Conservation (phyloP, 768 basidiomycete genomes). For the Leucocoprinus birnbaumii region DNA sequence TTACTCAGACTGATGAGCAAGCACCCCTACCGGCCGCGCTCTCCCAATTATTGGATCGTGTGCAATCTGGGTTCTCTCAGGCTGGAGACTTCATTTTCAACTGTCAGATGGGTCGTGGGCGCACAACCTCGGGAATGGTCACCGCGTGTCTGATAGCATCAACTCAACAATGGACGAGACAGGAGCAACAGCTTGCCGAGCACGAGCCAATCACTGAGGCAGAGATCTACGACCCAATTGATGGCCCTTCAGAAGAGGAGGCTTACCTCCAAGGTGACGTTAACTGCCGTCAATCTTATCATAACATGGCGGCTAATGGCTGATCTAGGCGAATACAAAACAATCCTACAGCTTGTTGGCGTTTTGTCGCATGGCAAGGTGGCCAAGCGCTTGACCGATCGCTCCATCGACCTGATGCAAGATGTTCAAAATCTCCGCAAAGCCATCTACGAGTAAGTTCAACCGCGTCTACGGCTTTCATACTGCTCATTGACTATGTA, state of each 20-base stretch:
- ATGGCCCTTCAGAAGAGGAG: conserved; percentile 84
- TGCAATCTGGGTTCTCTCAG: conserved; percentile 52
- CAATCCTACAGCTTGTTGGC: conserved; percentile 90
- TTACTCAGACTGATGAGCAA: conserved; percentile 86
- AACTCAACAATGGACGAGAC: conserved; percentile 48
- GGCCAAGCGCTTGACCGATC: conserved; percentile 88
- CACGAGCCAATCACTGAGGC: conserved; percentile 32
- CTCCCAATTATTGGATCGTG: conserved; percentile 71
- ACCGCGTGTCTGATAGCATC: conserved; percentile 85
- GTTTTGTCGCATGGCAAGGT: conserved; percentile 89
- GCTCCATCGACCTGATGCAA: conserved; percentile 89
- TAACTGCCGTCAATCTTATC: not conserved
- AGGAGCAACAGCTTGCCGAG: conserved; percentile 35
- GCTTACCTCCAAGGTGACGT: conserved; percentile 78
- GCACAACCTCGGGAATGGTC: conserved; percentile 97
- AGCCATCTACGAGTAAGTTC: conserved; percentile 87
- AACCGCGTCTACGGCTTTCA: not conserved
- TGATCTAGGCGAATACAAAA: conserved; percentile 90
- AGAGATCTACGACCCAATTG: conserved; percentile 64
- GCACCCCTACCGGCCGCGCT: conserved; percentile 90
- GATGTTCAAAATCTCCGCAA: conserved; percentile 96
- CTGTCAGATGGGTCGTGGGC: conserved; percentile 92
- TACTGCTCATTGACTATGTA: conserved; percentile 3
- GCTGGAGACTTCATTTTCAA: conserved; percentile 89
- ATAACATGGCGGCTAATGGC: not conserved